A percentile compares a stretch with the other conserved stretches of the same genome.
Evolutionary conservation across 345 rosid species (phyloP).

Genomic region (Schrenkiella parvula): DNA sequence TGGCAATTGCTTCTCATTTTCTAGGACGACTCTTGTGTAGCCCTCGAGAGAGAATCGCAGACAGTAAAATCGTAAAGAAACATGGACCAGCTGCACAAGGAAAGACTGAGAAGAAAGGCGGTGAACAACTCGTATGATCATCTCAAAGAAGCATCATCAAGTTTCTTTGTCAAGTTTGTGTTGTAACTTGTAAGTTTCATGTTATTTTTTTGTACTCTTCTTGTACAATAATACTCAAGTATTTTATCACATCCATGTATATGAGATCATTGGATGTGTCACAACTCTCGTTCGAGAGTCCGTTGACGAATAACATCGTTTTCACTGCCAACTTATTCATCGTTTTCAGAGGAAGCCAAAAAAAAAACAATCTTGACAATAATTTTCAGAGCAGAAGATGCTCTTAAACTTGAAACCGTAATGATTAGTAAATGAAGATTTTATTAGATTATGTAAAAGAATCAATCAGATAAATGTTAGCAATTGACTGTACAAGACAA

Average conservation of each 20-base stretch:
- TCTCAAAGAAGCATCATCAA: background rate
- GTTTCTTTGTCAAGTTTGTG: background rate
- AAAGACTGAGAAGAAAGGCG: background rate
- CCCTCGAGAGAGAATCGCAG: constrained; percentile 28
- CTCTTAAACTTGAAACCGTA: background rate
- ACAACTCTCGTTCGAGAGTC: background rate
- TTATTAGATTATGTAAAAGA: constrained; percentile 11
- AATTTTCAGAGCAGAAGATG: background rate
- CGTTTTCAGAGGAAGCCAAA: background rate
- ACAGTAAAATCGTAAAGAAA: constrained; percentile 1
- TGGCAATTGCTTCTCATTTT: constrained; percentile 27
- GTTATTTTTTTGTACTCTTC: background rate
- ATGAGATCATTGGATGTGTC: background rate
- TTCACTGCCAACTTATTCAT: background rate
- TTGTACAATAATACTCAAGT: background rate
- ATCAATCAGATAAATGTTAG: constrained; percentile 16
- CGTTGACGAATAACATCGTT: constrained; percentile 25
- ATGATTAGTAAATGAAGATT: background rate
- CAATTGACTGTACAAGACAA: constrained; percentile 19
- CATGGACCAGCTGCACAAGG: constrained; percentile 1
- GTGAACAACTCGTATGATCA: constrained; percentile 9
- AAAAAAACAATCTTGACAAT: background rate
- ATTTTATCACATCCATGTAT: background rate
- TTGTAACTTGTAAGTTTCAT: constrained; percentile 6
- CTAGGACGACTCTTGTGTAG: constrained; percentile 15